phyloP scores from a whole-genome alignment of 2,329 filamentous ascomycete species.

The Tolypocladium ophioglossoides region DNA sequence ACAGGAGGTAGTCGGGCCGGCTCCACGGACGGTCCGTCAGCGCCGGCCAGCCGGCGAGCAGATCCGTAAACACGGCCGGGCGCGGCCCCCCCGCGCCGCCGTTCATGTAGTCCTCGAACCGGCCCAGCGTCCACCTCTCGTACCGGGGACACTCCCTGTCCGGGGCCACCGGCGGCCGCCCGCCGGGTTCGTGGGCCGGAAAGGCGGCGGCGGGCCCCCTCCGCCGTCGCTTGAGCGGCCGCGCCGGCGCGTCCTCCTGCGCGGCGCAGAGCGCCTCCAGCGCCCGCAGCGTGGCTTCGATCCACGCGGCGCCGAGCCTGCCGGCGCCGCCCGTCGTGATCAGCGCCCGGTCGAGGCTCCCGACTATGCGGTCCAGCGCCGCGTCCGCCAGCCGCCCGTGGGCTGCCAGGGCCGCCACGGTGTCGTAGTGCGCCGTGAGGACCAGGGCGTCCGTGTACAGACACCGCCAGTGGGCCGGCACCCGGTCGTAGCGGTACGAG shows the following conservation, averaged over 20 bases:
- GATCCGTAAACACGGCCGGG: constrained; percentile 60
- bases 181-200: constrained; percentile 16
- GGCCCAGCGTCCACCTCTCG: constrained; percentile 39
- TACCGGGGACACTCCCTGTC: constrained; percentile 14
- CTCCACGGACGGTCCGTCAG: constrained; percentile 58
- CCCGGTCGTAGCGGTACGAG: constrained; percentile 54
- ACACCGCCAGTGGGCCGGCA: constrained; percentile 58
- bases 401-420: constrained; percentile 10
- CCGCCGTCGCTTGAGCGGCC: constrained; percentile 12
- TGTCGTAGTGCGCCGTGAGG: constrained; percentile 40
- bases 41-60: constrained; percentile 65
- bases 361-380: constrained; percentile 46
- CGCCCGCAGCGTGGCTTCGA: constrained; percentile 38
- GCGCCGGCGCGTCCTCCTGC: constrained; percentile 2
- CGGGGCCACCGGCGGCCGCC: constrained; percentile 13
- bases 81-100: constrained; percentile 28
- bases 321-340: constrained; percentile 62
- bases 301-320: constrained; percentile 36
- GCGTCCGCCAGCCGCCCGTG: constrained; percentile 5
- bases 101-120: constrained; percentile 53
- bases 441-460: constrained; percentile 63
- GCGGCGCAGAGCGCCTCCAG: constrained; percentile 22
- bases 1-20: constrained; percentile 61
- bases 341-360: constrained; percentile 61
- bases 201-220: constrained; percentile 8